A percentile compares a stretch with the other conserved stretches of the same genome.
Conservation (phyloP, 2,329 filamentous ascomycete species). For the Trichoderma pleuroti region DNA sequence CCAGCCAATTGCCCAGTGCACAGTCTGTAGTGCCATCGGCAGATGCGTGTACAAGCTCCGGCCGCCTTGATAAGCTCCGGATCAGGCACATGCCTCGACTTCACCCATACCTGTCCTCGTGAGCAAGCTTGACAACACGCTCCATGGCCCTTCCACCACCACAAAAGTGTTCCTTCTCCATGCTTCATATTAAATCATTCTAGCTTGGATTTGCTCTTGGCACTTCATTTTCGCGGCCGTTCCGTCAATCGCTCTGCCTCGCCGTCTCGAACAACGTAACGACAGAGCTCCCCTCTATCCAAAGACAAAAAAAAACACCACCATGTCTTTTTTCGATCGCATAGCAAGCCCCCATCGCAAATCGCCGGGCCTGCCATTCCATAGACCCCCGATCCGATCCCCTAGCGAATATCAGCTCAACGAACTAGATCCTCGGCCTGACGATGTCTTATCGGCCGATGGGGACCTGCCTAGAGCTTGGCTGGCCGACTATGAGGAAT, state of each 20-base stretch:
- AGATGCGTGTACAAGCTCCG: neutral
- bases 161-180: neutral
- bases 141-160: neutral
- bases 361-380: constrained; percentile 29
- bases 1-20: neutral
- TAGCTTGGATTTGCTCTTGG: neutral
- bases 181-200: neutral
- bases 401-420: constrained; percentile 39
- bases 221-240: neutral
- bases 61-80: neutral
- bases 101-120: constrained; percentile 16
- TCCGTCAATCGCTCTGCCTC: neutral
- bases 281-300: neutral
- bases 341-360: constrained; percentile 26
- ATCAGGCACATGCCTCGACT: constrained; percentile 15
- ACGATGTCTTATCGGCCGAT: constrained; percentile 26
- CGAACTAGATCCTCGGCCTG: constrained; percentile 37
- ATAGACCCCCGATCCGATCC: constrained; percentile 25
- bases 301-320: neutral
- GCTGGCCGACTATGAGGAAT: constrained; percentile 22
- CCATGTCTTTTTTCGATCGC: constrained; percentile 31
- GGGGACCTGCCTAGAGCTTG: constrained; percentile 25
- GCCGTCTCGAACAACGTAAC: neutral
- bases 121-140: constrained; percentile 1
- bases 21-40: neutral